These are phyloP conservation scores for Clavispora fructus DNA, from an alignment of 805 yeast genomes.

Conservation along the genomic window DNA sequence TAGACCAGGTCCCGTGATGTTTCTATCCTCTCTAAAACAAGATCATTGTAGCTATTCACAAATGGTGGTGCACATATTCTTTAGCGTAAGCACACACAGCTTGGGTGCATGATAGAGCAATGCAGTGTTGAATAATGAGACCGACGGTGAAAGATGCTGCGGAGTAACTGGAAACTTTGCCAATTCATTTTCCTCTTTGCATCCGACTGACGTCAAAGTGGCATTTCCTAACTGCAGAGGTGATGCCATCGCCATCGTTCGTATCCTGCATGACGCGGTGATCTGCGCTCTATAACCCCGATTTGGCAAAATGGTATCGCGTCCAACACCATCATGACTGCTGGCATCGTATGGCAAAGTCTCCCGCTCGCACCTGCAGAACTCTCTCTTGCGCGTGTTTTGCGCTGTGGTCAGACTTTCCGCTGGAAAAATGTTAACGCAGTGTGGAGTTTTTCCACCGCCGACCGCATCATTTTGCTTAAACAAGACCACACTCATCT, in stretches of 20 bases:
- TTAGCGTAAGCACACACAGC: no score
- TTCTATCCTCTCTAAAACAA: no score
- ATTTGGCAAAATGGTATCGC: not conserved
- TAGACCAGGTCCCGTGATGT: no score
- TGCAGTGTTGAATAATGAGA: no score
- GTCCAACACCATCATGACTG: slow-evolving; percentile 8
- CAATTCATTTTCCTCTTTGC: no score
- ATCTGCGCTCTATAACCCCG: not conserved
- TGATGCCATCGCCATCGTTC: not conserved
- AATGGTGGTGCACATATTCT: no score
- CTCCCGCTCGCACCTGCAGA: slow-evolving; percentile 32
- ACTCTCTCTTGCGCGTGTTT: slow-evolving; percentile 55
- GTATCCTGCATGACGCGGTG: not conserved
- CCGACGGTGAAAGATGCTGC: no score
- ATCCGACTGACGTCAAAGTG: no score
- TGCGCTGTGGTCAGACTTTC: slow-evolving; percentile 84
- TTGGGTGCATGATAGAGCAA: no score
- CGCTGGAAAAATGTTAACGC: slow-evolving; percentile 64
- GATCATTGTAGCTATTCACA: no score
- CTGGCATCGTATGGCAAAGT: slow-evolving; percentile 11
- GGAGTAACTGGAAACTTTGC: no score
- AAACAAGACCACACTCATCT: slow-evolving; percentile 51
- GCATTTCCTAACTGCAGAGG: no score
- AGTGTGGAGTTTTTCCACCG: slow-evolving; percentile 62
- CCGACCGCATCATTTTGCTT: slow-evolving; percentile 58